Evolutionary conservation across 2,329 filamentous ascomycete species (phyloP), one percentile per base, ranked within the genome.

Genomic region (Dactylellina sp.): DNA sequence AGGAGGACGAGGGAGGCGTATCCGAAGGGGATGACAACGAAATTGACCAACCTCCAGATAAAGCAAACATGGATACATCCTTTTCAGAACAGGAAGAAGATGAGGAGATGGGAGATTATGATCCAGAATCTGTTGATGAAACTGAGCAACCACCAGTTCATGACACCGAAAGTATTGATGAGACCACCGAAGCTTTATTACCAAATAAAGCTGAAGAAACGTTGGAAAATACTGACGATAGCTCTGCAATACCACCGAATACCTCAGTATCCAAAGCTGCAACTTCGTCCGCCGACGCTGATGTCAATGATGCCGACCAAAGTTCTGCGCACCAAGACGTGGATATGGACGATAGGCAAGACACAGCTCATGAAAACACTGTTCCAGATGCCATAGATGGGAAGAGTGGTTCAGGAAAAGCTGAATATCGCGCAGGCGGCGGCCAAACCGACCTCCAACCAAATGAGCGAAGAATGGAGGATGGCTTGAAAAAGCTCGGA

Each of bases 401-500:
- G 1, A 60, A 74, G 12, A 61, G 70, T 0, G 53, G 62, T 39
- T 56, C 61, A 3, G 70, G 70, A 14, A 66, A 61, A 18, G 61
- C 70, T 5, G 70, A 74, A 50, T 74, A 74, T 16, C 60, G 61
- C 9, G 22, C 52, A 35, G 70, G 70, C 11, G 47, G 62, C 12
- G 61, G 70, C 4, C 70, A 74, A 40, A 39, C 28, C 7, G 70
- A 74, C 20, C 25, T 79, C 76, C 47, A 66, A 14, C 50, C 70
- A 37, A 74, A 74, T 9, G 70, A 74, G 16, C 37, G 80, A 80
- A 1, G 75, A 76, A 81, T 86, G 57, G 83, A 84, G 49, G 88
- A 95, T 77, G 91, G 93, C 0, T 97, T 97, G 85, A 95, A 95
- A 83, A 96, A 97, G 79, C 87, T 99, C 28, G 95, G 95, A 20